These are phyloP conservation scores for Ogataea pini DNA, from an alignment of 805 yeast species.

Conservation along the genomic window DNA sequence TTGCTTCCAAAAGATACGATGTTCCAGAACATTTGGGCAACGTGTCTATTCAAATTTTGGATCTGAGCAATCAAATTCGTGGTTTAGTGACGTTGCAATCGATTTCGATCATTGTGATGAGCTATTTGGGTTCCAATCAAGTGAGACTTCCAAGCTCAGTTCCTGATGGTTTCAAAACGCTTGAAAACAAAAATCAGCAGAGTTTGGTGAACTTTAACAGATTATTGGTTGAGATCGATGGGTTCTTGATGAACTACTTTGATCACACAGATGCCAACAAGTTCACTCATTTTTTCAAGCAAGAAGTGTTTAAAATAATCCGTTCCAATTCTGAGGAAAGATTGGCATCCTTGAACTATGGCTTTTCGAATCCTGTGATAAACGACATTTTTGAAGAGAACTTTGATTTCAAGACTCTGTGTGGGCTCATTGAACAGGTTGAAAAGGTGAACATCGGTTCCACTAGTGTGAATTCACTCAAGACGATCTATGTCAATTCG, in stretches of 20 bases:
- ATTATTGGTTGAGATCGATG: slow-evolving; percentile 16
- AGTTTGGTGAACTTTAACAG: slow-evolving; percentile 13
- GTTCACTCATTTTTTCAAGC: slow-evolving; percentile 17
- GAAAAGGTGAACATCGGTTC: slow-evolving; percentile 23
- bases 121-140: slow-evolving; percentile 11
- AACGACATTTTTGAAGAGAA: slow-evolving; percentile 18
- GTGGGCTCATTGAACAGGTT: slow-evolving; percentile 22
- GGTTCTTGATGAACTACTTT: slow-evolving; percentile 15
- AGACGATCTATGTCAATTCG: slow-evolving; percentile 21
- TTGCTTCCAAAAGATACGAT: slow-evolving; percentile 15
- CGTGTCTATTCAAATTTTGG: slow-evolving; percentile 17
- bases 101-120: slow-evolving; percentile 20
- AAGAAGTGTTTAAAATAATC: slow-evolving; percentile 20
- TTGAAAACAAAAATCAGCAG: slow-evolving; percentile 11
- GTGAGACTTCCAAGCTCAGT: slow-evolving; percentile 10
- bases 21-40: slow-evolving; percentile 25
- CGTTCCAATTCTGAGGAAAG: slow-evolving; percentile 10
- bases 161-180: background rate
- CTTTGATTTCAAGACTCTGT: slow-evolving; percentile 17
- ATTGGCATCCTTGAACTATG: slow-evolving; percentile 1
- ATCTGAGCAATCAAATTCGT: slow-evolving; percentile 15
- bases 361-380: background rate
- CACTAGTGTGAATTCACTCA: slow-evolving; percentile 17
- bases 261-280: slow-evolving; percentile 16
- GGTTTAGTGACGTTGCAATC: slow-evolving; percentile 20